A percentile compares a stretch with the other conserved stretches of the same genome.
Evolutionary conservation across 2,329 filamentous ascomycete genomes (phyloP).

Genomic region (Alternaria solani): DNA sequence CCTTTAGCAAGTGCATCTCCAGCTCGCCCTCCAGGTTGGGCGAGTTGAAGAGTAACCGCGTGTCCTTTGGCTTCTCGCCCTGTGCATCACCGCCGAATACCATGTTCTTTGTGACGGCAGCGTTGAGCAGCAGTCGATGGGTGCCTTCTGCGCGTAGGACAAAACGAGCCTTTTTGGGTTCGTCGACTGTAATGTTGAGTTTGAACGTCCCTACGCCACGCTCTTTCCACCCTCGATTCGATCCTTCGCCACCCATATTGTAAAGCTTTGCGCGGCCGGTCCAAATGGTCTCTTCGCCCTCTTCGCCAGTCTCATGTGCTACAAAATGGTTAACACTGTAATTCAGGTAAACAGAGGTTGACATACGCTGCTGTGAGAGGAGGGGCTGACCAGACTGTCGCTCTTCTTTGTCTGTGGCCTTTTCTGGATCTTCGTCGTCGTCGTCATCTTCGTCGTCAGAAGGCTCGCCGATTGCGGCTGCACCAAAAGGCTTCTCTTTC

Average conservation of each 20-base stretch:
- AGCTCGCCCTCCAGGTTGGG: conserved; percentile 61
- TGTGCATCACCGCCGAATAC: conserved; percentile 74
- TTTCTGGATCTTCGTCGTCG: conserved; percentile 40
- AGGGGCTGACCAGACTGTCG: conserved; percentile 52
- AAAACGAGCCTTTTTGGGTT: conserved; percentile 68
- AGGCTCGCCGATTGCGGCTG: conserved; percentile 68
- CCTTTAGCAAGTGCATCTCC: conserved; percentile 65
- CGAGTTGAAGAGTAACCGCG: conserved; percentile 71
- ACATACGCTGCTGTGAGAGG: conserved; percentile 70
- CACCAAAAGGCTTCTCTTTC: conserved; percentile 79
- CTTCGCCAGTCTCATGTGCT: conserved; percentile 85
- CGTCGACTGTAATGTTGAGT: conserved; percentile 66
- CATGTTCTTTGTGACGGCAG: conserved; percentile 78
- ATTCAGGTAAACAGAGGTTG: neutral
- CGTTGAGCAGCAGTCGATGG: conserved; percentile 86
- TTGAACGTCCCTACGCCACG: conserved; percentile 84
- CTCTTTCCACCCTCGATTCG: conserved; percentile 81
- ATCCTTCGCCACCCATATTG: conserved; percentile 68
- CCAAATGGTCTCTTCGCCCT: conserved; percentile 78
- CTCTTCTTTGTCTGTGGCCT: conserved; percentile 43
- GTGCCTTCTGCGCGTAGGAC: conserved; percentile 93
- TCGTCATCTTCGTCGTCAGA: conserved; percentile 65
- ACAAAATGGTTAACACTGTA: conserved; percentile 21
- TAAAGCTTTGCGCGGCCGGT: conserved; percentile 85
- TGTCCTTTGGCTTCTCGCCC: conserved; percentile 72